Base-by-base conservation (phyloP, 768 basidiomycete species). In the Sistotremastrum niveocremeum region DNA sequence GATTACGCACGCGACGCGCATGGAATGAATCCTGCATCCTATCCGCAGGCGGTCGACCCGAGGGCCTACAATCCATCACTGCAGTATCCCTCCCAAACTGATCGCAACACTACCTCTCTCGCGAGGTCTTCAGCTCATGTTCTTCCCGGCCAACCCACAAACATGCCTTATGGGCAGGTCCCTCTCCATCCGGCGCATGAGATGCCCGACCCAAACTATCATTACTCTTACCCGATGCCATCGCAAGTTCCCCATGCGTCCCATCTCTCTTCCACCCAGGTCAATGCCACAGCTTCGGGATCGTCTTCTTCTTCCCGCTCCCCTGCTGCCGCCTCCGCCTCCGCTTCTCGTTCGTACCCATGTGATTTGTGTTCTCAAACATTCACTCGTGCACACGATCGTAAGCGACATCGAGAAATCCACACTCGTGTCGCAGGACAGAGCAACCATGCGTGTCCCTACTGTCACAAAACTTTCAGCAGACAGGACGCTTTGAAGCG, bases 401-500 rank as follows among this genome's bases (percentile, higher is more conserved):
- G 81, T 52, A 84, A 86, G 63, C 74, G 84, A 51, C 84, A 88
- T 62, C 74, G 76, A 53, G 83, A 85, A 61, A 83, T 79, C 10
- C 79, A 84, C 54, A 84, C 86, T 55, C 48, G 48, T 30, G 20
- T 20, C 20, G 69, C 77, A 39, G 58, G 77, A 34, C 79, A 81
- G 20, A 69, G 77, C 47, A 64, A 75, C 52, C 83, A 87, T 59
- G 72, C 70, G 44, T 87, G 85, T 62, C 72, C 71, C 30, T 79
- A 68, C 58, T 87, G 85, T 62, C 70, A 72, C 54, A 86, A 85
- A 62, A 78, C 78, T 57, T 85, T 86, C 59, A 83, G 81, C 64
- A 76, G 85, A 60, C 72, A 64, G 42, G 82, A 84, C 64, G 87
- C 85, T 48, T 68, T 86, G 52, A 88, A 86, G 63, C 71, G 85